Conservation (phyloP, 495 filamentous ascomycete species). For the Letharia columbiana region DNA sequence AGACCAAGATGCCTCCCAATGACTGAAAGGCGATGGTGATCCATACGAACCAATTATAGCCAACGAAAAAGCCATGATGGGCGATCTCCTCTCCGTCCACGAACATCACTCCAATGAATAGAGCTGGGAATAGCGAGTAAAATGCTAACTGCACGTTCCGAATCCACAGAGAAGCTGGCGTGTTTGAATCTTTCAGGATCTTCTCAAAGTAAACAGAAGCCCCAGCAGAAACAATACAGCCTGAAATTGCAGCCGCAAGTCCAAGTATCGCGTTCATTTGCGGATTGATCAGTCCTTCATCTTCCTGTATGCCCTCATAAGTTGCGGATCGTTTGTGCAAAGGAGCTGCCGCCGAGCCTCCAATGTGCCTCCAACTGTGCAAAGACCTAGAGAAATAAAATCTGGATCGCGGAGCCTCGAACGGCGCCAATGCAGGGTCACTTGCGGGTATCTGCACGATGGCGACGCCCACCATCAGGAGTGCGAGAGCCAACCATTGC, state of each 20-base stretch:
- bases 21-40: conserved; percentile 74
- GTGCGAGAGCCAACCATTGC: conserved; percentile 70
- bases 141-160: conserved; percentile 90
- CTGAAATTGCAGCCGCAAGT: conserved; percentile 64
- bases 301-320: conserved; percentile 86
- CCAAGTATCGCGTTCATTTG: conserved; percentile 68
- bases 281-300: conserved; percentile 54
- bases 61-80: conserved; percentile 79
- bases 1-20: conserved; percentile 69
- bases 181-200: conserved; percentile 73
- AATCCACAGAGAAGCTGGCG: conserved; percentile 70
- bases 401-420: conserved; percentile 34
- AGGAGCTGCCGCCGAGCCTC: conserved; percentile 34
- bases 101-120: conserved; percentile 77
- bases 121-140: conserved; percentile 79
- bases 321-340: conserved; percentile 77
- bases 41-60: conserved; percentile 91
- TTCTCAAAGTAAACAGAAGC: conserved; percentile 94
- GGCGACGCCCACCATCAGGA: conserved; percentile 79
- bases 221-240: conserved; percentile 69
- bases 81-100: conserved; percentile 79
- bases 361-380: conserved; percentile 42
- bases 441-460: conserved; percentile 71
- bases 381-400: conserved; percentile 69
- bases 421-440: conserved; percentile 36